These are phyloP conservation scores for Chlorella sp. DNA, from an alignment of 139 green algal species.

Conservation along the genomic window DNA sequence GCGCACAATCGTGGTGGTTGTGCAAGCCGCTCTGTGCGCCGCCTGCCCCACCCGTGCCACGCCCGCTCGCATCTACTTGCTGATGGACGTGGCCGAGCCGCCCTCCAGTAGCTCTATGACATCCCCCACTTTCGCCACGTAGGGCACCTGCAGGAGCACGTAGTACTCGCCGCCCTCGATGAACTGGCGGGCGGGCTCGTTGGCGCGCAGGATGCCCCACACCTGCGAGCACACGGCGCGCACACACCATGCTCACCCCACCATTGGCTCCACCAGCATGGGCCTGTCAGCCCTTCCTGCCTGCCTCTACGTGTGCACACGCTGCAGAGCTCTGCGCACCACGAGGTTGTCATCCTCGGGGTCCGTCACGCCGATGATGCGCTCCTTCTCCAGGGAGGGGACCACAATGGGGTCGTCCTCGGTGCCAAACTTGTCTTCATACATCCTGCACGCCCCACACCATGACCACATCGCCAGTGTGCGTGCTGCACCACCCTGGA, in stretches of 20 bases:
- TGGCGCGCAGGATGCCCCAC: constrained; percentile 52
- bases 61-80: not conserved
- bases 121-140: constrained; percentile 27
- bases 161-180: constrained; percentile 66
- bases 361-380: constrained; percentile 66
- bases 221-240: constrained; percentile 25
- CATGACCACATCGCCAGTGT: no score
- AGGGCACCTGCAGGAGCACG: constrained; percentile 38
- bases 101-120: constrained; percentile 28
- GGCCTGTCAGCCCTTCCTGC: no score
- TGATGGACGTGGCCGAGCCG: not conserved
- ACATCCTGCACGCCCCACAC: constrained; percentile 35
- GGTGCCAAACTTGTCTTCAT: constrained; percentile 56
- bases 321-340: no score
- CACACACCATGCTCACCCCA: no score
- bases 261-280: no score
- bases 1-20: no score
- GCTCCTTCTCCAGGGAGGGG: constrained; percentile 45
- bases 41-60: not conserved
- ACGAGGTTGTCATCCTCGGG: constrained; percentile 65
- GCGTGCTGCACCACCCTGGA: not conserved
- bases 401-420: constrained; percentile 57
- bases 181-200: constrained; percentile 56
- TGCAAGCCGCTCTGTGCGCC: not conserved
- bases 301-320: no score